phyloP scores from a whole-genome alignment of 2,329 filamentous ascomycete genomes.

The Claviceps purpurea region DNA sequence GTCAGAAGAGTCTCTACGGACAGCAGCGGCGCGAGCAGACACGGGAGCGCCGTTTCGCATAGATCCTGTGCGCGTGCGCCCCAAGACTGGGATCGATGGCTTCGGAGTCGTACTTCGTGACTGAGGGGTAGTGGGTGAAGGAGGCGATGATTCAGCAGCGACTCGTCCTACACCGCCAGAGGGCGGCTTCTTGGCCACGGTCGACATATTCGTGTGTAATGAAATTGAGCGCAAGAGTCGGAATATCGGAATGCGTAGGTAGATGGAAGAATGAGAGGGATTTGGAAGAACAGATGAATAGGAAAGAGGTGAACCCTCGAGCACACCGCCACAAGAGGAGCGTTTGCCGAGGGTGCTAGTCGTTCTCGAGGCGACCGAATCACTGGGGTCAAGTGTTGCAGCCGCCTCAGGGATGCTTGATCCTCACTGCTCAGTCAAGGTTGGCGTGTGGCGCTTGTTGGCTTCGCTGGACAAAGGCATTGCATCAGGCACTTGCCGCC shows the following conservation, averaged over 20 bases:
- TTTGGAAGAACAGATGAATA: not conserved
- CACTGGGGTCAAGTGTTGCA: not conserved
- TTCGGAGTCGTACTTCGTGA: constrained; percentile 24
- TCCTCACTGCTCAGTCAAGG: not conserved
- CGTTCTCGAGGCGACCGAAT: constrained; percentile 1
- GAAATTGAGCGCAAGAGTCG: not conserved
- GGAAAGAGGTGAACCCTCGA: not conserved
- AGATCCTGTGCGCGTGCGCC: constrained; percentile 46
- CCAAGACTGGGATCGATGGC: constrained; percentile 28
- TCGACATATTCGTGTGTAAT: constrained; percentile 29
- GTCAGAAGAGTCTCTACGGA: constrained; percentile 50
- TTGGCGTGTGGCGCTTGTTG: not conserved
- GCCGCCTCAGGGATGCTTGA: not conserved
- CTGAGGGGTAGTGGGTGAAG: constrained; percentile 22
- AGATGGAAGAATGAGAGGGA: not conserved
- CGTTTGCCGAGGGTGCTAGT: not conserved
- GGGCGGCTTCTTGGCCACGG: constrained; percentile 39
- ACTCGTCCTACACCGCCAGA: constrained; percentile 32
- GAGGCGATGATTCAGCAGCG: constrained; percentile 23
- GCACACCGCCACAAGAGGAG: not conserved
- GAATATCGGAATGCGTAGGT: not conserved
- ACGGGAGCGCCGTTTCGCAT: constrained; percentile 51
- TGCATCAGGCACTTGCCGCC: not conserved
- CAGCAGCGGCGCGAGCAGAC: constrained; percentile 59
- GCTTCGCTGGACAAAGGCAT: not conserved